Percentiles rank a stretch among this genome's conserved stretches.
Conservation (phyloP, 2,329 filamentous ascomycete species). For the Achaetomium macrosporum region DNA sequence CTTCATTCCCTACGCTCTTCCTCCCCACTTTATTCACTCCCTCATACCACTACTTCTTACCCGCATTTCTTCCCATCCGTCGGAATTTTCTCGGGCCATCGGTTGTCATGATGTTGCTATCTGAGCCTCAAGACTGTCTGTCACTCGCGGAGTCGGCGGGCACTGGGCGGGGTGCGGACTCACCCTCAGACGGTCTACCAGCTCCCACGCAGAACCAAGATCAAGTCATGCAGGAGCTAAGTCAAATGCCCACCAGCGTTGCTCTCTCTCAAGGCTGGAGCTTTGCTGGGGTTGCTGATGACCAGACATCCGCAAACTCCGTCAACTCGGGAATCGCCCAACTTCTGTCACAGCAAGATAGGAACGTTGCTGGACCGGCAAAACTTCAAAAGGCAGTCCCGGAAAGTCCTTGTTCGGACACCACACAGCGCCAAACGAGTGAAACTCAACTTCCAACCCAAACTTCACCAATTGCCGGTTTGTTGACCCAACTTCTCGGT, state of each 20-base stretch:
- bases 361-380: not conserved
- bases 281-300: slow-evolving; percentile 5
- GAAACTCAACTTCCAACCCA: not conserved
- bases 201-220: not conserved
- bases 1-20: not conserved
- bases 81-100: not conserved
- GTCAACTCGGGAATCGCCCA: not conserved
- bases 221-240: not conserved
- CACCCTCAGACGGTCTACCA: not conserved
- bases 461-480: not conserved
- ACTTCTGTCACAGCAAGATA: not conserved
- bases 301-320: not conserved
- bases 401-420: not conserved
- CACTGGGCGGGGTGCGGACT: not conserved
- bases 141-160: not conserved
- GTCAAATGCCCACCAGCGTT: not conserved
- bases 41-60: not conserved
- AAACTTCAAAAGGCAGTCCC: not conserved
- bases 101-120: not conserved
- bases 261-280: slow-evolving; percentile 6
- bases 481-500: not conserved
- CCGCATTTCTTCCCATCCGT: not conserved
- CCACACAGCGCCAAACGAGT: not conserved
- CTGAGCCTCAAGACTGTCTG: not conserved
- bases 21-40: not conserved